phyloP scores from a whole-genome alignment of 345 rosid genomes.

The Psidium friedrichsthalianum region DNA sequence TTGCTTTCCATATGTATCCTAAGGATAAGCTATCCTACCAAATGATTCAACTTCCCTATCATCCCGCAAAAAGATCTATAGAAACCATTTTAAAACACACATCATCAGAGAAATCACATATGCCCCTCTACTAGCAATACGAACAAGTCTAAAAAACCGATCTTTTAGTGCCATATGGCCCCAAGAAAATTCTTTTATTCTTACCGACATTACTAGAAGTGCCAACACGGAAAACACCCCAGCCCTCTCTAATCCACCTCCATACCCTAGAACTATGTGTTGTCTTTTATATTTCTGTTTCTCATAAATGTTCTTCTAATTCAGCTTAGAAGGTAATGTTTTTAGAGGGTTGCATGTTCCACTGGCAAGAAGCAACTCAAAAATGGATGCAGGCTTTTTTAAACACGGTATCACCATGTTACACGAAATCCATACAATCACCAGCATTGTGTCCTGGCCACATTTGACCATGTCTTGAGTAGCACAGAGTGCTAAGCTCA shows the following conservation, averaged over 20 bases:
- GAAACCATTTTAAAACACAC: not conserved
- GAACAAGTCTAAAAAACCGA: not conserved
- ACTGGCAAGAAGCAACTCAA: not conserved
- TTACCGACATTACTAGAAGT: not conserved
- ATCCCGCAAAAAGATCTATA: not conserved
- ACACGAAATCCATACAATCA: not conserved
- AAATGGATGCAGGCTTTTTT: not conserved
- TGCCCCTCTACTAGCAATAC: not conserved
- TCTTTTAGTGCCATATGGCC: not conserved
- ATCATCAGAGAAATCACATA: not conserved
- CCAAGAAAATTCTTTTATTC: not conserved
- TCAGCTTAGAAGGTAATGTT: not conserved
- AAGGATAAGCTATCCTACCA: not conserved
- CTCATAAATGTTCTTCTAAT: not conserved
- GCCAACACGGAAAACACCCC: not conserved
- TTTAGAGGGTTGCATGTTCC: not conserved
- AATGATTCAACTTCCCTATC: not conserved
- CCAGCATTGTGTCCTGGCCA: not conserved
- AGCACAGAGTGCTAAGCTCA: not conserved
- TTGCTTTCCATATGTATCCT: not conserved
- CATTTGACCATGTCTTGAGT: not conserved
- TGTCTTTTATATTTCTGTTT: not conserved
- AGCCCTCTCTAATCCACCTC: not conserved
- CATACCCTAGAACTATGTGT: not conserved
- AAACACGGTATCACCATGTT: not conserved